These are phyloP conservation scores for Rubroboletus satanas DNA, from an alignment of 768 basidiomycete genomes.

Conservation along the genomic window DNA sequence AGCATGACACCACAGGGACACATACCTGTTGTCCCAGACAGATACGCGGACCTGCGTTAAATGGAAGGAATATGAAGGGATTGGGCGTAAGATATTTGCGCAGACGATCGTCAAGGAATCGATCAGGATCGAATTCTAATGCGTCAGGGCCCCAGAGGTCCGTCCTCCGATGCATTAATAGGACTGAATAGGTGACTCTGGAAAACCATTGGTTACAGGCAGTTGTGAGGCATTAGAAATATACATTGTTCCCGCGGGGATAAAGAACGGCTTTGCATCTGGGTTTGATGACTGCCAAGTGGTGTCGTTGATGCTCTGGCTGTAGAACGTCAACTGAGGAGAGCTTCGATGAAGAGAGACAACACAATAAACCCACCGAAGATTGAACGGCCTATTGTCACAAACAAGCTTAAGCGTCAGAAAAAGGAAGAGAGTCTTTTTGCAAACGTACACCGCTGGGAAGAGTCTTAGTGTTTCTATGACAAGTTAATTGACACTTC, in stretches of 20 bases:
- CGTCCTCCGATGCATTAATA: slow-evolving; percentile 36
- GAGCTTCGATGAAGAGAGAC: neutral
- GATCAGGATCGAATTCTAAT: slow-evolving; percentile 37
- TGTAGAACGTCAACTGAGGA: slow-evolving; percentile 1
- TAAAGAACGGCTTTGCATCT: slow-evolving; percentile 27
- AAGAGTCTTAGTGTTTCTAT: slow-evolving; percentile 34
- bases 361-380: slow-evolving; percentile 20
- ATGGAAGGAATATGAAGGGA: slow-evolving; percentile 41
- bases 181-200: slow-evolving; percentile 27
- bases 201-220: neutral
- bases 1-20: neutral
- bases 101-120: slow-evolving; percentile 38
- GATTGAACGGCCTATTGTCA: slow-evolving; percentile 31
- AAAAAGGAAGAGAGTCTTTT: neutral
- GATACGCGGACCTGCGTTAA: slow-evolving; percentile 40
- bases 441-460: slow-evolving; percentile 28
- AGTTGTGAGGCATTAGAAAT: neutral
- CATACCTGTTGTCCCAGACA: slow-evolving; percentile 37
- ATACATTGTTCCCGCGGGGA: slow-evolving; percentile 25
- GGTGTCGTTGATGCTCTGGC: slow-evolving; percentile 23
- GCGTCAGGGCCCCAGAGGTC: slow-evolving; percentile 39
- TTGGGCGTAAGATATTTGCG: slow-evolving; percentile 35
- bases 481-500: neutral
- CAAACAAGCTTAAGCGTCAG: neutral
- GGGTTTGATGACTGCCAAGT: slow-evolving; percentile 23